A percentile compares a stretch with the other conserved stretches of the same genome.
Evolutionary conservation across 805 yeast species (phyloP).

Genomic region (Peterozyma toletana): DNA sequence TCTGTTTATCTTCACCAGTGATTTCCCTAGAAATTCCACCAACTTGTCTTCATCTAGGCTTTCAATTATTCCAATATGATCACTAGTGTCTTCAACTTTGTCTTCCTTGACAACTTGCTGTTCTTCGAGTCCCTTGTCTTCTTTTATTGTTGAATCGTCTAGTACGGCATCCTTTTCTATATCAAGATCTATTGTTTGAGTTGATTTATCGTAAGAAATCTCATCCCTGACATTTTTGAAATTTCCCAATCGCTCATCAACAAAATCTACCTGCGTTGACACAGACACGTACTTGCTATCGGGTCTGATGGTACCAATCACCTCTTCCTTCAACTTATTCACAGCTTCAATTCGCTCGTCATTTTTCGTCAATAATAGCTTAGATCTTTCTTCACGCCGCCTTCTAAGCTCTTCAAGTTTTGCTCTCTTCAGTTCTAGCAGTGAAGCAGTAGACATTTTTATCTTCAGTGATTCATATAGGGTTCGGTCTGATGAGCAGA

Average conservation of each 20-base stretch:
- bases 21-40: slow-evolving; percentile 3
- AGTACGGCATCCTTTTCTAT: neutral
- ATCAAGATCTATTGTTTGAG: slow-evolving; percentile 1
- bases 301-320: too few species aligned
- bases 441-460: too few species aligned
- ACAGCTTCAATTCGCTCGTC: neutral
- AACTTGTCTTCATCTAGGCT: slow-evolving; percentile 6
- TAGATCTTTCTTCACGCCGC: slow-evolving; percentile 1
- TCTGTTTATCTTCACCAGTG: slow-evolving; percentile 3
- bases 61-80: neutral
- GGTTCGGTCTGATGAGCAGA: too few species aligned
- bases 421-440: slow-evolving; percentile 7
- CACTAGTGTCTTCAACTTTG: neutral
- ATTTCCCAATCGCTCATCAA: neutral
- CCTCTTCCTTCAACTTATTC: neutral
- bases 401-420: slow-evolving; percentile 8
- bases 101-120: neutral
- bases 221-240: neutral
- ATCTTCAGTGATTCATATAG: too few species aligned
- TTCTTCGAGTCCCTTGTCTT: neutral
- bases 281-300: neutral
- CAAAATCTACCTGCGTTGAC: neutral
- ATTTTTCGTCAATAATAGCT: neutral
- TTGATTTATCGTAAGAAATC: slow-evolving; percentile 5
- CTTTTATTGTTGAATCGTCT: neutral